Evolutionary conservation across 202 grass and related monocot species (phyloP), one percentile per base, ranked within the genome.

Genomic region (Thinopyrum obtusiflorum): DNA sequence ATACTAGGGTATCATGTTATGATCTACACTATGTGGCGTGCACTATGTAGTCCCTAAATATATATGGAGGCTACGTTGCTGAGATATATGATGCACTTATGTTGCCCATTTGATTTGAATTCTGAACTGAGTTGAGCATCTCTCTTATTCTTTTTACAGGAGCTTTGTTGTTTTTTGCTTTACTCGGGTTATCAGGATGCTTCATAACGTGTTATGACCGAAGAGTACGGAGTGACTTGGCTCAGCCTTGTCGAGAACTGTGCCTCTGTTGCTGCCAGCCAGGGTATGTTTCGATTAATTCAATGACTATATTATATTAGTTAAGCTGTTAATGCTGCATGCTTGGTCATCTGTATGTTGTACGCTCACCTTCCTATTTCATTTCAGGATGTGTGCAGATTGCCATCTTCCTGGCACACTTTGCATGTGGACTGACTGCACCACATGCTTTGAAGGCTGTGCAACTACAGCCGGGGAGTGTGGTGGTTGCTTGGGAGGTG

Each of bases 231-330:
- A 95, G 90, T 89, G 96, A 98, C 85, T 88, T 98, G 86, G 88
- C 93, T 83, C 96, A 98, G 80, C 96, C 96, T 60, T 98, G 96
- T 75, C 88, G 96, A 92, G 96, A 98, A 83, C 84, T 98, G 21
- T 98, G 96, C 89, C 93, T 95, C 82, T 98, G 96, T 83, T 98
- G 96, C 84, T 98, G 96, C 86, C 96, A 95, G 47, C 96, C 96
- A 84, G 96, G 96, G 96, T 95, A 95, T 81, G 55, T 55, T 78
- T 80, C 21, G 11, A 39, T 62, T 65, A 85, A 18, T 72, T 67
- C 57, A 53, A 4, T 65, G 61, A 36, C 5, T 84, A 14, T 31
- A 63, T 46, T 46, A 46, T 46, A 47, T 77, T 9, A 24, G 47
- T 76, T 66, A 76, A 76, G 28, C 71, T 1, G 15, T 53, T 57